A percentile compares a stretch with the other conserved stretches of the same genome.
phyloP scores from a whole-genome alignment of 257 asterid genomes.

The Coffea eugenioides region DNA sequence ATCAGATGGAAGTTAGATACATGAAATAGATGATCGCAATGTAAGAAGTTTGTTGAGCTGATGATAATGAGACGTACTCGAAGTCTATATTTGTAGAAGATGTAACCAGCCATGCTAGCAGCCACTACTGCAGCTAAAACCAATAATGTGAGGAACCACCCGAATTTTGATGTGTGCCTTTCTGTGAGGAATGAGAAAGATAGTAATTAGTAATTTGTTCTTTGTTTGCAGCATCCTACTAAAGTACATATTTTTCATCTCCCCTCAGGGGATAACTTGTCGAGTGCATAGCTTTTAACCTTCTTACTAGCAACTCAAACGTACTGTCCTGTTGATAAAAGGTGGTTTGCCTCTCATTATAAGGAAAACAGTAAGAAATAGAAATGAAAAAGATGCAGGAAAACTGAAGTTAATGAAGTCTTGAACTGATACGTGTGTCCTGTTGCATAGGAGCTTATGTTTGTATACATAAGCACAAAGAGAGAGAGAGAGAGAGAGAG shows the following conservation, averaged over 20 bases:
- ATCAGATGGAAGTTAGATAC: not conserved
- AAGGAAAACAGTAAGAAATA: not conserved
- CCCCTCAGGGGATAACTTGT: too few species aligned
- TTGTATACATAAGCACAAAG: too few species aligned
- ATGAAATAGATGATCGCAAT: not conserved
- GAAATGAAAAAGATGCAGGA: too few species aligned
- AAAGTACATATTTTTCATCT: not conserved
- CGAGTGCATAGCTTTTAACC: not conserved
- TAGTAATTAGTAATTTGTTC: not conserved
- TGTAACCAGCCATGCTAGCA: conserved; percentile 61
- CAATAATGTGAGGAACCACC: conserved; percentile 47
- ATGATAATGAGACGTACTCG: conserved; percentile 44
- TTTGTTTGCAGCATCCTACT: not conserved
- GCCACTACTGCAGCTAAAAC: conserved; percentile 56
- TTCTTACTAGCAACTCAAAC: not conserved
- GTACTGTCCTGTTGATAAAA: not conserved
- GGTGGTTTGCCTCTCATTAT: not conserved
- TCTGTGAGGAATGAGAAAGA: conserved; percentile 39
- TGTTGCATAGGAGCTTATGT: too few species aligned
- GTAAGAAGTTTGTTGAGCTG: not conserved
- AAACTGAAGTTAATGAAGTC: not conserved
- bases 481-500: too few species aligned
- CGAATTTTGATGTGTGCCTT: conserved; percentile 52
- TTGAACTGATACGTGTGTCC: too few species aligned
- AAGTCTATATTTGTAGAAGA: conserved; percentile 90